These are phyloP conservation scores for Cystofilobasidium ferigula DNA, from an alignment of 768 basidiomycete genomes.

Conservation along the genomic window DNA sequence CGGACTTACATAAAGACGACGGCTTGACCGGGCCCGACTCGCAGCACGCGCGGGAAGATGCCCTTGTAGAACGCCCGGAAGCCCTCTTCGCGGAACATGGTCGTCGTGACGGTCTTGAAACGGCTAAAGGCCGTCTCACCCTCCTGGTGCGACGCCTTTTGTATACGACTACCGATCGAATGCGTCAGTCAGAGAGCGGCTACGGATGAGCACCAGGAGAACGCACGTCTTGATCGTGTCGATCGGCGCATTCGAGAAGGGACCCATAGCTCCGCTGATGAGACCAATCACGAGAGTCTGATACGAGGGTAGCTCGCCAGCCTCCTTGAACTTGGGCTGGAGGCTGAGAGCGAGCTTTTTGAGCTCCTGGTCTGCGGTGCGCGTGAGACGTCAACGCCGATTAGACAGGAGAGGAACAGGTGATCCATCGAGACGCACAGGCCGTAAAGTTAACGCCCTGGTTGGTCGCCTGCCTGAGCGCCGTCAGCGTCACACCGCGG, in stretches of 20 bases:
- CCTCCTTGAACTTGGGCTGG: slow-evolving; percentile 58
- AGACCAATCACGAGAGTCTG: slow-evolving; percentile 93
- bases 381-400: no score
- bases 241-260: slow-evolving; percentile 86
- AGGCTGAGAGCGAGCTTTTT: slow-evolving; percentile 66
- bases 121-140: slow-evolving; percentile 70
- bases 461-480: slow-evolving; percentile 91
- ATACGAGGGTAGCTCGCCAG: slow-evolving; percentile 69
- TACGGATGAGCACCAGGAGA: not conserved
- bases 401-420: not conserved
- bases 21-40: slow-evolving; percentile 89
- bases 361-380: slow-evolving; percentile 58
- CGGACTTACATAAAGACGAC: slow-evolving; percentile 67
- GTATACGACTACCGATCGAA: slow-evolving; percentile 50
- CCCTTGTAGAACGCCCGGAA: slow-evolving; percentile 90
- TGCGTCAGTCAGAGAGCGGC: not conserved
- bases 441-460: slow-evolving; percentile 99
- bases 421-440: slow-evolving; percentile 35
- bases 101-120: slow-evolving; percentile 65
- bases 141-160: slow-evolving; percentile 63
- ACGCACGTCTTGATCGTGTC: slow-evolving; percentile 32
- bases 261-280: slow-evolving; percentile 94
- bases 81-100: slow-evolving; percentile 90
- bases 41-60: slow-evolving; percentile 87
- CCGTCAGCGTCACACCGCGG: slow-evolving; percentile 85